Evolutionary conservation across 805 yeast species (phyloP), one percentile per base, ranked within the genome.

Genomic region (Candida stauntonica): DNA sequence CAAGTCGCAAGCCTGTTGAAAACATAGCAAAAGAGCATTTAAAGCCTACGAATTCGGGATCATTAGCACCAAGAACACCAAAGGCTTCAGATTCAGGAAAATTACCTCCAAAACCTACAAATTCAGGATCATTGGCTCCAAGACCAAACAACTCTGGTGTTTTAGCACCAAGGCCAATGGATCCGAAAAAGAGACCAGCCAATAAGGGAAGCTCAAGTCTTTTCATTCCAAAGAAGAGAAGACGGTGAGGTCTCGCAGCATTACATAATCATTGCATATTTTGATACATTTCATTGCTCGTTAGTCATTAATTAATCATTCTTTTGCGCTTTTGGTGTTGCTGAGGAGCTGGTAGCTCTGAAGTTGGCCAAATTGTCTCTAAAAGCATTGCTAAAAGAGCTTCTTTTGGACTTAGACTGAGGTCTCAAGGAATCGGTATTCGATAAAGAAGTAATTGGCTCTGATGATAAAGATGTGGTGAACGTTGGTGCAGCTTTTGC

Each of bases 91-190:
- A 13, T 5, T 5, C 17, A 17, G 5, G 21, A 8, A 38, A 34
- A 11, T 45, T 39, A 5, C 51, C 51, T 7, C 37, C 44, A 21
- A 35, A 23, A n/a, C 44, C 41, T 13, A 24, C 41, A 7, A 31
- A 19, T 8, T 31, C 46, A 12, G 46, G 40, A 9, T 14, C 33
- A 3, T 17, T 37, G 14, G 21, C 34, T n/a, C 40, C 35, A 29
- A 30, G 33, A 26, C 39, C 39, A 5, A 16, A 7, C 5, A 35
- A 17, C n/a, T 35, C 39, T 14, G 39, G 39, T 9, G 23, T 35
- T 16, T 18, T 24, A 9, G 20, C 26, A 5, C 36, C 36, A 20
- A 18, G 20, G 13, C 24, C 21, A n/a, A n/a, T n/a, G n/a, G n/a
- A n/a, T 13, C 17, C 7, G 17, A 39, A 32, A 16, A 35, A 31